Evolutionary conservation across 306 rosid species (phyloP).

Genomic region (Cucurbita pepo): DNA sequence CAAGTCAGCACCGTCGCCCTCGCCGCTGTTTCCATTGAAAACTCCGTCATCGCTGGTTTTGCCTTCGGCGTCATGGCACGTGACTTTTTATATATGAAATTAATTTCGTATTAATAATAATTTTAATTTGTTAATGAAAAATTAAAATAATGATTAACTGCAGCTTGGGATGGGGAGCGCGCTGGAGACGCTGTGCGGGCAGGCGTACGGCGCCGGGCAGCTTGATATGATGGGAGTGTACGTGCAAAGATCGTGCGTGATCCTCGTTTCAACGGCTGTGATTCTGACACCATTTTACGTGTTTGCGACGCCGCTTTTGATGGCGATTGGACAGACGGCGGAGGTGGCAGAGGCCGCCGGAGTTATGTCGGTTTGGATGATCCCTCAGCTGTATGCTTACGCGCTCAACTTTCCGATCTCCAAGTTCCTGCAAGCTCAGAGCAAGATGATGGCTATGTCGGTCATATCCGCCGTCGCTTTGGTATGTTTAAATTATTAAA

Average conservation of each 20-base stretch:
- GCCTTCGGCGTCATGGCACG: constrained; percentile 63
- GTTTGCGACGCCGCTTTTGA: constrained; percentile 34
- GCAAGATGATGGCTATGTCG: constrained; percentile 85
- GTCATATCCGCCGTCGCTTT: constrained; percentile 40
- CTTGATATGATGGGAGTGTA: constrained; percentile 65
- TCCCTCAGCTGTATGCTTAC: constrained; percentile 80
- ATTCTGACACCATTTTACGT: constrained; percentile 29
- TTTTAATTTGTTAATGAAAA: neutral
- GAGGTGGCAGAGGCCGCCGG: constrained; percentile 66
- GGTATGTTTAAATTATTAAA: neutral
- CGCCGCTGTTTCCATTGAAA: constrained; percentile 77
- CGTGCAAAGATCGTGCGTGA: constrained; percentile 88
- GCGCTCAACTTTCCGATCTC: constrained; percentile 57
- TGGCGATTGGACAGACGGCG: constrained; percentile 45
- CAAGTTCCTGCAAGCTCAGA: constrained; percentile 78
- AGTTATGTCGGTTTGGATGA: constrained; percentile 56
- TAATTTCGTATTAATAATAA: neutral
- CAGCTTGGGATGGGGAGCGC: constrained; percentile 97
- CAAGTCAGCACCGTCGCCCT: constrained; percentile 60
- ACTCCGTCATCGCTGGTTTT: constrained; percentile 89
- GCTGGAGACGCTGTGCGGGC: constrained; percentile 81
- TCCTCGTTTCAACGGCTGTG: constrained; percentile 30
- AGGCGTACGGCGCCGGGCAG: constrained; percentile 73
- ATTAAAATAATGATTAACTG: neutral
- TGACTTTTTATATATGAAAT: neutral